Conservation (phyloP, 1,284 basidiomycete genomes). For the Caloboletus inedulis region DNA sequence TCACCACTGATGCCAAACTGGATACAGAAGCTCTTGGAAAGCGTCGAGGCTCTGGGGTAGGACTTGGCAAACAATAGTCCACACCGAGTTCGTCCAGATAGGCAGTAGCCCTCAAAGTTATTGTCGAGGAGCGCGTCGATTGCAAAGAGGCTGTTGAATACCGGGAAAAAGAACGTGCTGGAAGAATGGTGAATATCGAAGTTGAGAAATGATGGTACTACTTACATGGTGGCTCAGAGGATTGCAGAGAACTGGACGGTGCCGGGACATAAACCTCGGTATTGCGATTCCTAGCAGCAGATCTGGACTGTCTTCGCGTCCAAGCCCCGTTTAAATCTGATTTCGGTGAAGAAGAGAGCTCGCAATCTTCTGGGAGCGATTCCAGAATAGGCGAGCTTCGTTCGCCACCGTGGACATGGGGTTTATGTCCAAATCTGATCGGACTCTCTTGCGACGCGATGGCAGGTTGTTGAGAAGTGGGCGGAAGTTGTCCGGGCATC, state of each 20-base stretch:
- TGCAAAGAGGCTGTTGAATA: constrained; percentile 24
- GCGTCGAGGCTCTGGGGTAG: constrained; percentile 33
- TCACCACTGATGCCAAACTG: constrained; percentile 59
- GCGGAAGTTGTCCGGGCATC: constrained; percentile 26
- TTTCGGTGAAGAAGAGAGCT: constrained; percentile 28
- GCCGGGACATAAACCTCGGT: constrained; percentile 21
- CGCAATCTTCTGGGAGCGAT: constrained; percentile 50
- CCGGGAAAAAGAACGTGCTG: constrained; percentile 21
- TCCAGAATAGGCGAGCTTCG: constrained; percentile 36
- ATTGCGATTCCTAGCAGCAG: constrained; percentile 21
- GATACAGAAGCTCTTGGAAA: constrained; percentile 46
- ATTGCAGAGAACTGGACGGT: background rate
- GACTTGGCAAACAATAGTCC: constrained; percentile 39
- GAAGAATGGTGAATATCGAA: background rate
- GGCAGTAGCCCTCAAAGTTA: constrained; percentile 18
- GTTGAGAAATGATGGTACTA: background rate
- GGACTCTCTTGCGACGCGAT: constrained; percentile 39
- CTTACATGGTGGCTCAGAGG: constrained; percentile 19
- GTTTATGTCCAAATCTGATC: constrained; percentile 52
- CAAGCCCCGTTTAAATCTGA: background rate
- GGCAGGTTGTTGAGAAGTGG: constrained; percentile 19
- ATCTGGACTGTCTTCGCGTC: constrained; percentile 10
- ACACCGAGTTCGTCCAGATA: constrained; percentile 42
- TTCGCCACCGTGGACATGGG: constrained; percentile 27
- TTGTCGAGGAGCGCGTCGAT: constrained; percentile 22